Evolutionary conservation across 257 asterid genomes (phyloP).

Genomic region (Anisodus tanguticus): DNA sequence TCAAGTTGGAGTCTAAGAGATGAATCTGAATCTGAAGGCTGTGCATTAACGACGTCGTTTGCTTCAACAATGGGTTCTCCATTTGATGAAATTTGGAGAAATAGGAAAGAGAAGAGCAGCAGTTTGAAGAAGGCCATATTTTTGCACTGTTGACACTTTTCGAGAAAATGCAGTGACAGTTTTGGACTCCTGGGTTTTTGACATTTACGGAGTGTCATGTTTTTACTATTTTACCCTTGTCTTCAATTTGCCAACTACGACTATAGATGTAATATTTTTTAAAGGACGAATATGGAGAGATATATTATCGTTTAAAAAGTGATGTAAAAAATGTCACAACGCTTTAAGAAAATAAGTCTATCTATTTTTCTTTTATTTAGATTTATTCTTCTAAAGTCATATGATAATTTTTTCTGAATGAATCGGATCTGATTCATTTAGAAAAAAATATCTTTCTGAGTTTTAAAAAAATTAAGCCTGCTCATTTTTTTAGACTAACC

Average conservation of each 20-base stretch:
- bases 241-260: background rate
- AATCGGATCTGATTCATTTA: too few species aligned
- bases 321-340: too few species aligned
- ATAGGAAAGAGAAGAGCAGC: conserved; percentile 31
- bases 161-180: background rate
- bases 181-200: background rate
- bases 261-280: too few species aligned
- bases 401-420: too few species aligned
- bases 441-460: too few species aligned
- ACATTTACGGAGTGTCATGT: background rate
- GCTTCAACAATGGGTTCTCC: background rate
- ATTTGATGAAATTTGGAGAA: conserved; percentile 31
- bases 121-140: conserved; percentile 38
- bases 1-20: conserved; percentile 39
- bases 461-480: too few species aligned
- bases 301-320: too few species aligned
- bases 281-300: too few species aligned
- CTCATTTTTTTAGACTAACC: too few species aligned
- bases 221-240: background rate
- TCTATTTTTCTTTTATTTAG: too few species aligned
- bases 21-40: conserved; percentile 34
- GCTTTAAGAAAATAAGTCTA: too few species aligned
- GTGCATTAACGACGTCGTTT: conserved; percentile 3
- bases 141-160: background rate
- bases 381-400: too few species aligned